phyloP scores from a whole-genome alignment of 345 rosid genomes.

The Eutrema japonicum region DNA sequence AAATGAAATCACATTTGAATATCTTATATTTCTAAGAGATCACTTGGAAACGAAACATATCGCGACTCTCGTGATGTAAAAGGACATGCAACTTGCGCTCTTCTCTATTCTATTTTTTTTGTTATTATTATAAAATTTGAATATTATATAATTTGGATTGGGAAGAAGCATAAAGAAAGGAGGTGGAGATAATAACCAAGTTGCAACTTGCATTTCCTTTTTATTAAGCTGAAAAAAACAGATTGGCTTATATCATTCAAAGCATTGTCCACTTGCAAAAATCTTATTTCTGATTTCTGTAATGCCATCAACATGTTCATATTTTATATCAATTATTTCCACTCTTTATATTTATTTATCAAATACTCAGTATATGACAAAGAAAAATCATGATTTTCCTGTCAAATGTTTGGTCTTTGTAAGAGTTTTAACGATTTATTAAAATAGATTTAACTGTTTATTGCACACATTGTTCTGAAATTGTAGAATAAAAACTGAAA shows the following conservation, averaged over 20 bases:
- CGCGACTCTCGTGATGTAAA: slow-evolving; percentile 47
- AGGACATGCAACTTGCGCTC: slow-evolving; percentile 55
- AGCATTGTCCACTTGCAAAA: slow-evolving; percentile 42
- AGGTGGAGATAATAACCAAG: slow-evolving; percentile 32
- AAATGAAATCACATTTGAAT: slow-evolving; percentile 10
- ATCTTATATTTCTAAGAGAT: slow-evolving; percentile 7
- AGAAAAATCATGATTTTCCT: not conserved
- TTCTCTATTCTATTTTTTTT: slow-evolving; percentile 25
- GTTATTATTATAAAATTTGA: slow-evolving; percentile 3
- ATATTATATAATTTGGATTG: slow-evolving; percentile 32
- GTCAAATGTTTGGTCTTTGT: not conserved
- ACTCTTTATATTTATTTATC: not conserved
- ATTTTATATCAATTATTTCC: slow-evolving; percentile 4
- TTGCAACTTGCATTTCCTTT: slow-evolving; percentile 43
- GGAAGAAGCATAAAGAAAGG: slow-evolving; percentile 39
- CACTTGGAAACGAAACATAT: slow-evolving; percentile 37
- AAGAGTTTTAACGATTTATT: too few relatives aligned
- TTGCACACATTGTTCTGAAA: not conserved
- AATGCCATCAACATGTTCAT: slow-evolving; percentile 33
- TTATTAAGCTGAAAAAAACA: slow-evolving; percentile 24
- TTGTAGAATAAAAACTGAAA: not conserved
- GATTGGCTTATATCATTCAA: slow-evolving; percentile 46
- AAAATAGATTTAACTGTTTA: not conserved
- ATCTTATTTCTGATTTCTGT: slow-evolving; percentile 24
- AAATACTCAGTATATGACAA: not conserved